Evolutionary conservation across 83 land plant genomes (phyloP), one percentile per base, ranked within the genome.

Genomic region (Picea abies): DNA sequence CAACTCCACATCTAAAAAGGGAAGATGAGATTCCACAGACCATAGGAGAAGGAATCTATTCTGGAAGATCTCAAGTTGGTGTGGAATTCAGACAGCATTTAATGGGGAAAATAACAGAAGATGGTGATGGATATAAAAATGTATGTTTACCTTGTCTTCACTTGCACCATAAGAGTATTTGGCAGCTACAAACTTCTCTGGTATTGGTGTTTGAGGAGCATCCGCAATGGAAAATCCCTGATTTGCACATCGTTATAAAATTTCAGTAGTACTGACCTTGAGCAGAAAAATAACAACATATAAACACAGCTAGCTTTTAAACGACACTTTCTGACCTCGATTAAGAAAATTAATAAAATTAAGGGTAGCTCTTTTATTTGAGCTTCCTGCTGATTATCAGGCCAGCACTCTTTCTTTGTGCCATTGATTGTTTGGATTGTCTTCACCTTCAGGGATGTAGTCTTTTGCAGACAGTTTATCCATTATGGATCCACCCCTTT

Each of bases 111-210:
- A 81, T 80, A 81, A 19, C 56, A 37, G 32, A 62, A 69, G 75
- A 60, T 25, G 8, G 6, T 7, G 58, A 80, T 25, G 8, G 12
- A 60, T 19, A 66, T 63, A 65, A 68, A 47, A 60, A 71, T 20
- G 8, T n/a, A 16, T 64, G 7, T 32, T 23, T 26, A 84, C 92
- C 87, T 86, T 87, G 64, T 73, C 60, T 47, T 69, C 69, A 66
- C 79, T 83, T 19, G 72, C 83, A 39, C 89, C 91, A 44, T 90
- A 83, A 5, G 98, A 93, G 66, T 97, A 97, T 41, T 96, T 91
- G 71, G 97, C 90, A 10, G 99, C 98, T 3, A 90, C 96, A 82
- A 97, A 97, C 83, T 92, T 92, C 90, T 95, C 95, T 14, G 94
- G 89, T 29, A 72, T 84, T 62, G 84, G 76, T 37, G 41, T 76